phyloP scores from a whole-genome alignment of 1,284 basidiomycete species.

The Hymenochaete sp. region DNA sequence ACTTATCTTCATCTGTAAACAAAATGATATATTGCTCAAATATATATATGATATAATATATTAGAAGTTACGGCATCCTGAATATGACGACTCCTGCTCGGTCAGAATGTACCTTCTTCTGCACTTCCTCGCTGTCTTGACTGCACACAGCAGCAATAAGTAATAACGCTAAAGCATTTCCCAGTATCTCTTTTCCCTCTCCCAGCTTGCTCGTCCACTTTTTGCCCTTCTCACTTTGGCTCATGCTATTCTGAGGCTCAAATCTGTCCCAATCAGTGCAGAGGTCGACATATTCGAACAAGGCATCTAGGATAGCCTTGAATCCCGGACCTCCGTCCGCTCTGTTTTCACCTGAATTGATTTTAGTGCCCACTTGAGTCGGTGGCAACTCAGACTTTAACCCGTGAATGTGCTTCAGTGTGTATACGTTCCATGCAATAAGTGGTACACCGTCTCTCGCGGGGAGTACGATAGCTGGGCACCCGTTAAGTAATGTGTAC shows the following conservation, averaged over 20 bases:
- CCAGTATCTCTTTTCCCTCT: constrained; percentile 35
- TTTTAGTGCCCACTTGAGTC: no score
- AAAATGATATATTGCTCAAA: no score
- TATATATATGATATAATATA: no score
- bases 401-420: constrained; percentile 49
- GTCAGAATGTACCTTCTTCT: constrained; percentile 47
- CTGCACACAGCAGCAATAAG: constrained; percentile 48
- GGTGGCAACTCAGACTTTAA: constrained; percentile 32
- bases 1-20: no score
- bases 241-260: constrained; percentile 20
- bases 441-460: constrained; percentile 51
- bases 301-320: constrained; percentile 42
- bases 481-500: constrained; percentile 53
- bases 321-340: constrained; percentile 35
- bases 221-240: constrained; percentile 23
- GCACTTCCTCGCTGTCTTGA: constrained; percentile 44
- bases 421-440: constrained; percentile 52
- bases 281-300: constrained; percentile 51
- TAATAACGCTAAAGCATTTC: constrained; percentile 40
- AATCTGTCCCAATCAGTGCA: constrained; percentile 53
- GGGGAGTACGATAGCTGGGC: constrained; percentile 50
- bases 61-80: constrained; percentile 50
- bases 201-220: no score
- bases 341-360: constrained; percentile 20
- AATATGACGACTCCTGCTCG: constrained; percentile 54